Evolutionary conservation across 2,329 filamentous ascomycete genomes (phyloP).

Genomic region (Cercospora sesami): DNA sequence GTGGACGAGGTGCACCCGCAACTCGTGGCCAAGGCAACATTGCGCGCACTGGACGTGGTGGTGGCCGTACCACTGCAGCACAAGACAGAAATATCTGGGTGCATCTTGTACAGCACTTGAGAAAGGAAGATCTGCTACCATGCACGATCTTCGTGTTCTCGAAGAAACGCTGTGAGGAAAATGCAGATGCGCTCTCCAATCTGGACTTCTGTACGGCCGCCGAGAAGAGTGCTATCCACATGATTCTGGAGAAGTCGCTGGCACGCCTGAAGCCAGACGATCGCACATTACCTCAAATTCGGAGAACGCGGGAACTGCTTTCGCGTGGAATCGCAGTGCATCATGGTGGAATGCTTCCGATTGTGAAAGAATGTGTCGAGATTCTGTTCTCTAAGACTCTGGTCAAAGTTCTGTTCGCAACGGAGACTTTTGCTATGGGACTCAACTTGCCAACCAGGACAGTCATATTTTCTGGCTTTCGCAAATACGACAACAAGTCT

Average conservation of each 20-base stretch:
- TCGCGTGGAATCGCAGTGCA: constrained; percentile 91
- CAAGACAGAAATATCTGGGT: constrained; percentile 98
- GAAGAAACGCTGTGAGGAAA: constrained; percentile 95
- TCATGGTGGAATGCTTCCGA: constrained; percentile 89
- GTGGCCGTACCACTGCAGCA: constrained; percentile 81
- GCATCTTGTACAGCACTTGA: constrained; percentile 86
- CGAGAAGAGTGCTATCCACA: constrained; percentile 96
- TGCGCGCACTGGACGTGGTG: constrained; percentile 79
- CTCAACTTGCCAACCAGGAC: constrained; percentile 93
- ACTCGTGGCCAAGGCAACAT: constrained; percentile 75
- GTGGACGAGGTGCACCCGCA: constrained; percentile 56
- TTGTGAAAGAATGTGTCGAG: constrained; percentile 96
- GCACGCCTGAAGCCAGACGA: constrained; percentile 90
- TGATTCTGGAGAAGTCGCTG: constrained; percentile 94
- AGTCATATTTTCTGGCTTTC: constrained; percentile 94
- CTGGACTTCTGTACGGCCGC: constrained; percentile 90
- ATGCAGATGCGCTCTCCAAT: constrained; percentile 90
- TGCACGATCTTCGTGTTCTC: constrained; percentile 99
- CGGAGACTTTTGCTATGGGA: constrained; percentile 98
- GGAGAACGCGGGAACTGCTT: constrained; percentile 80
- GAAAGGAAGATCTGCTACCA: constrained; percentile 81
- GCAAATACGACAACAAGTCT: constrained; percentile 90
- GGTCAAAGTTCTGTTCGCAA: constrained; percentile 95
- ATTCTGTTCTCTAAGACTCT: constrained; percentile 92
- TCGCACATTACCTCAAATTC: constrained; percentile 84